Percentiles rank a stretch among this genome's conserved stretches.
Evolutionary conservation across 1,139 yeast species (phyloP).

Genomic region (Saccharomyces hybrid): DNA sequence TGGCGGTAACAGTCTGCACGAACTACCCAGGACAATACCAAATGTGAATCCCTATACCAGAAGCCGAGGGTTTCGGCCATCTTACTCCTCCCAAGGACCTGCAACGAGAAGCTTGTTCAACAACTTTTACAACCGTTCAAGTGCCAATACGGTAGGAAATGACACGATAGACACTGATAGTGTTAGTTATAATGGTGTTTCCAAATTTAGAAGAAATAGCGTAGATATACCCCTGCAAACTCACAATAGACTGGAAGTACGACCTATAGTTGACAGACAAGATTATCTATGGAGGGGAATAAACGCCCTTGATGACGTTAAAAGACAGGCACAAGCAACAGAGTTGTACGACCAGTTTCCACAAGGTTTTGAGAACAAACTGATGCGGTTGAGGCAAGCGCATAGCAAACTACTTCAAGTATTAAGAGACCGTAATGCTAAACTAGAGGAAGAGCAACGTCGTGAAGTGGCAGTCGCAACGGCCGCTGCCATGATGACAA

Average conservation of each 20-base stretch:
- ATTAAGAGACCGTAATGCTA: slow-evolving; percentile 35
- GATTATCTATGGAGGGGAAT: slow-evolving; percentile 80
- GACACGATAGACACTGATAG: neutral
- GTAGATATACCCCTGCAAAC: neutral
- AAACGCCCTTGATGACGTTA: slow-evolving; percentile 71
- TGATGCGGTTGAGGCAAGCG: slow-evolving; percentile 47
- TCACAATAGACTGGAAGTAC: slow-evolving; percentile 35
- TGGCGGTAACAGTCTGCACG: neutral
- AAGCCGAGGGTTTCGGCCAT: neutral
- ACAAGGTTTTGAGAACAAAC: slow-evolving; percentile 48
- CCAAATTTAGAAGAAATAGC: neutral
- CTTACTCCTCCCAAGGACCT: neutral
- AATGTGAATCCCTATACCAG: neutral
- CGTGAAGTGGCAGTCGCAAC: slow-evolving; percentile 11
- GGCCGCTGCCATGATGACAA: slow-evolving; percentile 6
- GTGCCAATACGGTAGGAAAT: neutral
- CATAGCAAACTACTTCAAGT: slow-evolving; percentile 54
- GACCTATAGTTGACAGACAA: slow-evolving; percentile 52
- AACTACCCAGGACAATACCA: slow-evolving; percentile 3
- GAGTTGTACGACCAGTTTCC: slow-evolving; percentile 45
- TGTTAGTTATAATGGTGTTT: neutral
- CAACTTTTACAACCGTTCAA: neutral
- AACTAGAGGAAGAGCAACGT: slow-evolving; percentile 13
- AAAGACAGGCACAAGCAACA: slow-evolving; percentile 52
- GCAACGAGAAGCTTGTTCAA: neutral